phyloP scores from a whole-genome alignment of 345 rosid genomes.

The Salix brachista region DNA sequence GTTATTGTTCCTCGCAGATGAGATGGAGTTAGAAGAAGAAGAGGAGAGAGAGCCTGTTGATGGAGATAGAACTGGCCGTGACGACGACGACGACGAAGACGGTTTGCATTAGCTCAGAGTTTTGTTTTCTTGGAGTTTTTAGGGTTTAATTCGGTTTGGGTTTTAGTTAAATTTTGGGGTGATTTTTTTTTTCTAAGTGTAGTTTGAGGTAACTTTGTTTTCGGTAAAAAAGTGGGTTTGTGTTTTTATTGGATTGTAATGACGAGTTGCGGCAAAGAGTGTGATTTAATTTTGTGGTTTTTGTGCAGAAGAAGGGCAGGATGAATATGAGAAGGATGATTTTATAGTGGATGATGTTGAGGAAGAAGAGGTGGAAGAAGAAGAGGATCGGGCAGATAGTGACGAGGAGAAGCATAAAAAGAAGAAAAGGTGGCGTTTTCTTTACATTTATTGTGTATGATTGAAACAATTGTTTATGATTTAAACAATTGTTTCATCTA shows the following conservation, averaged over 20 bases:
- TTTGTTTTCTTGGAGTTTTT: background rate
- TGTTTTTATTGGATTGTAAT: background rate
- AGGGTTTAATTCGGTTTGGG: too few species aligned
- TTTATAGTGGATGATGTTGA: slow-evolving; percentile 82
- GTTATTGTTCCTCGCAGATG: slow-evolving; percentile 38
- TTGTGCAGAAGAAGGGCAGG: slow-evolving; percentile 67
- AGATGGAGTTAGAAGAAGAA: slow-evolving; percentile 56
- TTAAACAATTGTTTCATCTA: too few species aligned
- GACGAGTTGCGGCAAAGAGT: background rate
- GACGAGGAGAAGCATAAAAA: slow-evolving; percentile 78
- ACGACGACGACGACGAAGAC: slow-evolving; percentile 40
- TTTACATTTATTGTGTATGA: background rate
- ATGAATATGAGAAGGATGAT: slow-evolving; percentile 90
- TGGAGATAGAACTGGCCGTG: slow-evolving; percentile 39
- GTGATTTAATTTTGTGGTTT: background rate
- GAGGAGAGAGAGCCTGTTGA: slow-evolving; percentile 45
- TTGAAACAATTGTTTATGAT: too few species aligned
- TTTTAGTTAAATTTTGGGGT: background rate
- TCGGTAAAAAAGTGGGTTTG: background rate
- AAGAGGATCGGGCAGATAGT: slow-evolving; percentile 63
- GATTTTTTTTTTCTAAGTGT: background rate
- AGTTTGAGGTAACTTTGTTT: background rate
- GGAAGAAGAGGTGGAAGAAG: slow-evolving; percentile 54
- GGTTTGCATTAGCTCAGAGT: background rate
- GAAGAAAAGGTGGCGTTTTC: slow-evolving; percentile 25